A percentile compares a stretch with the other conserved stretches of the same genome.
Evolutionary conservation across 2,329 filamentous ascomycete genomes (phyloP).

Genomic region (Cercospora canescens): DNA sequence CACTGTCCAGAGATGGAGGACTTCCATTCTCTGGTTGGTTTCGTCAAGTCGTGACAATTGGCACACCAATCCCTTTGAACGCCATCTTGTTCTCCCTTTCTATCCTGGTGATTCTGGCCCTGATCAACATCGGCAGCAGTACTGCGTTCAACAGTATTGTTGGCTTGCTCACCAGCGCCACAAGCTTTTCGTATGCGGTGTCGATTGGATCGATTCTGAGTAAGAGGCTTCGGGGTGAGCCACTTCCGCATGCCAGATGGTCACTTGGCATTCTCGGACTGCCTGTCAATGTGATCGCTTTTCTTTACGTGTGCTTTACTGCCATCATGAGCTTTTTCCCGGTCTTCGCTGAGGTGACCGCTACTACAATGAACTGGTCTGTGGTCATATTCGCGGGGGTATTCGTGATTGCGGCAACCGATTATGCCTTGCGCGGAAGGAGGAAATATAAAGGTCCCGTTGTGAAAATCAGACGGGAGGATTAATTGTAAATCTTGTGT

Average conservation of each 20-base stretch:
- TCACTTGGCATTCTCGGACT: conserved; percentile 14
- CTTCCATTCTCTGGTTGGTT: conserved; percentile 37
- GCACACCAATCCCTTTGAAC: conserved; percentile 24
- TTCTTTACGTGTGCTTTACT: conserved; percentile 12
- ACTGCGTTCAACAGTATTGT: conserved; percentile 44
- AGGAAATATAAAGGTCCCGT: conserved; percentile 20
- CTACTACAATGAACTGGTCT: conserved; percentile 24
- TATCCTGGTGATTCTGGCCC: conserved; percentile 27
- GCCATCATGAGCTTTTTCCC: conserved; percentile 25
- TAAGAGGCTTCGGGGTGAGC: conserved; percentile 16
- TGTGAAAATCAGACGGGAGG: conserved; percentile 9
- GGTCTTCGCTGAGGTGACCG: conserved; percentile 12
- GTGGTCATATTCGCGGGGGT: conserved; percentile 22
- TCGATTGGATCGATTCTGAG: conserved; percentile 19
- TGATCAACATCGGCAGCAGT: conserved; percentile 38
- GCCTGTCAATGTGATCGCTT: conserved; percentile 17
- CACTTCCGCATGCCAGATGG: conserved; percentile 19
- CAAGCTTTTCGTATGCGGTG: conserved; percentile 17
- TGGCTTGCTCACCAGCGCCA: conserved; percentile 29
- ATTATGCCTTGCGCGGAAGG: conserved; percentile 16
- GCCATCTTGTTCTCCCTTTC: conserved; percentile 22
- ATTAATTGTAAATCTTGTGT: not conserved
- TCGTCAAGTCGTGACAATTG: conserved; percentile 9
- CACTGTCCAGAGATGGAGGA: conserved; percentile 43
- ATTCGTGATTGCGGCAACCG: conserved; percentile 9